These are phyloP conservation scores for Boletus sp. DNA, from an alignment of 768 basidiomycete species.

Conservation along the genomic window DNA sequence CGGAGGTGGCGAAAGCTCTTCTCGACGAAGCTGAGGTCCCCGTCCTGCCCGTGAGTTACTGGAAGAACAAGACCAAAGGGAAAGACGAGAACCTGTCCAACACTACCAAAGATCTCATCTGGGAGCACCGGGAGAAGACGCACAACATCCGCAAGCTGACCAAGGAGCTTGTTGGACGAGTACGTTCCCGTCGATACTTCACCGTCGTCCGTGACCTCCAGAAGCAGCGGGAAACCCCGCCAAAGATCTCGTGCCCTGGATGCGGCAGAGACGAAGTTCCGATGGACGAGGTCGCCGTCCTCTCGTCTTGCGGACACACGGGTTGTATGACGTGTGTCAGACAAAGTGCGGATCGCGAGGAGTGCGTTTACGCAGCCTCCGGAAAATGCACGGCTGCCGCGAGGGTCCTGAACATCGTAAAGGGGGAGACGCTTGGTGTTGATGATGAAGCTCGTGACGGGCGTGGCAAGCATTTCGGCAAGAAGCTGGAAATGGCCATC, in stretches of 20 bases:
- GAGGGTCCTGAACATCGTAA: constrained; percentile 78
- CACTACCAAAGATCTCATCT: constrained; percentile 59
- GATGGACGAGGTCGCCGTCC: constrained; percentile 70
- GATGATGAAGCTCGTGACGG: constrained; percentile 77
- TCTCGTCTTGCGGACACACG: constrained; percentile 91
- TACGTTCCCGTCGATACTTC: constrained; percentile 90
- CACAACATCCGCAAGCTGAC: constrained; percentile 81
- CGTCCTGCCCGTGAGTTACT: constrained; percentile 26
- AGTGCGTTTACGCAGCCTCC: constrained; percentile 72
- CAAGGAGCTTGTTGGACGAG: constrained; percentile 87
- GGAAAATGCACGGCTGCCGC: constrained; percentile 79
- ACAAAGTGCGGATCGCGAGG: constrained; percentile 69
- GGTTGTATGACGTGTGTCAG: constrained; percentile 78
- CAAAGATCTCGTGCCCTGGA: constrained; percentile 58
- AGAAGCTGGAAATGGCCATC: constrained; percentile 78
- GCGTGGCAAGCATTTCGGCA: constrained; percentile 73
- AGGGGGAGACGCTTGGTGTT: constrained; percentile 72
- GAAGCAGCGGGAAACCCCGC: constrained; percentile 61
- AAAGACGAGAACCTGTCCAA: constrained; percentile 56
- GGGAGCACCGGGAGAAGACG: constrained; percentile 84
- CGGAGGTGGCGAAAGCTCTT: constrained; percentile 54
- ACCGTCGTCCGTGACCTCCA: constrained; percentile 88
- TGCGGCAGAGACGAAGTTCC: constrained; percentile 58
- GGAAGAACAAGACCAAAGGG: constrained; percentile 46
- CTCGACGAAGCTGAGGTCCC: constrained; percentile 60